Percentiles rank a stretch among this genome's conserved stretches.
phyloP scores from a whole-genome alignment of 2,329 filamentous ascomycete species.

The Blastomyces gilchristii region DNA sequence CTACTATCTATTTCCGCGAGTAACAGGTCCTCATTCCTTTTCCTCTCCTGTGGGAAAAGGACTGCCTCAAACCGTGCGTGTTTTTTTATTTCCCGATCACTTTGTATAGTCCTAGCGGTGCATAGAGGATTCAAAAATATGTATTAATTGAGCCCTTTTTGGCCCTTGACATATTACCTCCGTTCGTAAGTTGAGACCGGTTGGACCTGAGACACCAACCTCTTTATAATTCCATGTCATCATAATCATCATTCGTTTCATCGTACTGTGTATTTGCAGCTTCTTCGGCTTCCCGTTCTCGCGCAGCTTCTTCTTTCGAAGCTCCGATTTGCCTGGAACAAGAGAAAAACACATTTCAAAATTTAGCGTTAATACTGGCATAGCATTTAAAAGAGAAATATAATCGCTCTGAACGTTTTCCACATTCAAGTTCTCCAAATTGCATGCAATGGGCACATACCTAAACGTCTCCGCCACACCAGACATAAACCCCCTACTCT shows the following conservation, averaged over 20 bases:
- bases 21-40: background rate
- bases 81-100: background rate
- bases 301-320: constrained; percentile 64
- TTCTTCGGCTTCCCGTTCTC: constrained; percentile 66
- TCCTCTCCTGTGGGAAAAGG: background rate
- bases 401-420: background rate
- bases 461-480: constrained; percentile 78
- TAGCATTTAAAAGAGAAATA: background rate
- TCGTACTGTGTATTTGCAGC: constrained; percentile 43
- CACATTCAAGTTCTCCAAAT: background rate
- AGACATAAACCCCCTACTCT: constrained; percentile 71
- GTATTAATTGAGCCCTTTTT: background rate
- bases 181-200: background rate
- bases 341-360: background rate
- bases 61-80: background rate
- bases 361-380: background rate
- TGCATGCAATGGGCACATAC: constrained; percentile 24
- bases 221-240: constrained; percentile 46
- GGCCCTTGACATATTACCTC: background rate
- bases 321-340: constrained; percentile 60
- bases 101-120: background rate
- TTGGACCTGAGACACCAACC: background rate
- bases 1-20: background rate
- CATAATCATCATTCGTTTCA: constrained; percentile 44
- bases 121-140: constrained; percentile 6